phyloP scores from a whole-genome alignment of 495 filamentous ascomycete species.

The Cenococcum geophilum region DNA sequence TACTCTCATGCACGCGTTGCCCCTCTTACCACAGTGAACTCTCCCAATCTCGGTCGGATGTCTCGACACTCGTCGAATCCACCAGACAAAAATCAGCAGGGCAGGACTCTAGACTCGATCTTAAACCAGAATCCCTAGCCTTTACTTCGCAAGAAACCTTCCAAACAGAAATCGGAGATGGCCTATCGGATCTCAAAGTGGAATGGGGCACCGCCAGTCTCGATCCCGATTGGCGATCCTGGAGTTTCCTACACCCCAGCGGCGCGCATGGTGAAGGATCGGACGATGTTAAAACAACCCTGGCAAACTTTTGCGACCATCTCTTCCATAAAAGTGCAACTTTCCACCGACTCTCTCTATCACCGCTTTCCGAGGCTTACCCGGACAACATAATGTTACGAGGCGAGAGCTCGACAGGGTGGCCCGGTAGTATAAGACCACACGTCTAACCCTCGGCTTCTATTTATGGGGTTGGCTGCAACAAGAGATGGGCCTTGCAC shows the following conservation, averaged over 20 bases:
- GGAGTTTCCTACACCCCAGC: not conserved
- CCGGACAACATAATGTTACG: too few species aligned
- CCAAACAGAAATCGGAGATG: not conserved
- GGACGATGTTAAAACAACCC: not conserved
- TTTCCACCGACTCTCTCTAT: too few species aligned
- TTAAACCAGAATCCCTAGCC: not conserved
- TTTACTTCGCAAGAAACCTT: not conserved
- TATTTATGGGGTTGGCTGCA: too few species aligned
- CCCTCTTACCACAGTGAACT: not conserved
- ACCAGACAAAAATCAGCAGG: not conserved
- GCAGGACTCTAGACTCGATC: not conserved
- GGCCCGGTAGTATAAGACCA: too few species aligned
- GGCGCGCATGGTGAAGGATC: not conserved
- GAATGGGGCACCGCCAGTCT: not conserved
- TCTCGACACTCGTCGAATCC: not conserved
- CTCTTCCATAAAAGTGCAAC: not conserved
- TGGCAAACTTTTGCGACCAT: not conserved
- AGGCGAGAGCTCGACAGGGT: too few species aligned
- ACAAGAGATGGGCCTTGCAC: too few species aligned
- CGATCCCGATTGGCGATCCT: not conserved
- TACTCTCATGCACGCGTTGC: not conserved
- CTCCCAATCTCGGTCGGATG: not conserved
- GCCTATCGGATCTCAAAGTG: not conserved
- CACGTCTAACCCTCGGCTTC: too few species aligned
- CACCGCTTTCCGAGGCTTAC: too few species aligned